phyloP scores from a whole-genome alignment of 2,329 filamentous ascomycete genomes.

The Metarhizium robertsii region DNA sequence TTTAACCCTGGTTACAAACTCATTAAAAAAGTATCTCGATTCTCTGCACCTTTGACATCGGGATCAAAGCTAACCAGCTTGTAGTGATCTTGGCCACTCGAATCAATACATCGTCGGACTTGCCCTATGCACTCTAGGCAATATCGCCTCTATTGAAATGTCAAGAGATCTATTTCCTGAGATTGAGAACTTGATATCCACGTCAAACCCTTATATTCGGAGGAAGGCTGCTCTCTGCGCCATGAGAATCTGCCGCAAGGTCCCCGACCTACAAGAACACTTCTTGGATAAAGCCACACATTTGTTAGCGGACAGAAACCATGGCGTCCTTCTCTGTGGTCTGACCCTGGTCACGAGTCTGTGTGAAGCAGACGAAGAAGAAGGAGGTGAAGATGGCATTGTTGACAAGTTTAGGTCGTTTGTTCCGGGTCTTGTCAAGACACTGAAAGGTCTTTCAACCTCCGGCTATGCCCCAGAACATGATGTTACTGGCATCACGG shows the following conservation, averaged over 20 bases:
- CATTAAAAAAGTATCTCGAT: conserved; percentile 72
- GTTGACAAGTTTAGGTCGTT: conserved; percentile 85
- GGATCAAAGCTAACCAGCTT: conserved; percentile 9
- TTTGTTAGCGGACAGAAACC: conserved; percentile 84
- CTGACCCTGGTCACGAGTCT: conserved; percentile 84
- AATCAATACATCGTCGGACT: conserved; percentile 98
- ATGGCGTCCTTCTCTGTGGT: conserved; percentile 88
- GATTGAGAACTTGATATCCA: conserved; percentile 84
- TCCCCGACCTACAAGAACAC: conserved; percentile 93
- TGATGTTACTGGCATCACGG: conserved; percentile 95
- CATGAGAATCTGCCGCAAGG: conserved; percentile 97
- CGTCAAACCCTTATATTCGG: conserved; percentile 95
- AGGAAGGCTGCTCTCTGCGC: conserved; percentile 97
- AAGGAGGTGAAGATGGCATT: conserved; percentile 81
- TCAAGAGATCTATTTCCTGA: conserved; percentile 93
- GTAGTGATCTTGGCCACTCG: conserved; percentile 86
- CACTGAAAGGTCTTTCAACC: conserved; percentile 82
- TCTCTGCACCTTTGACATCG: not conserved
- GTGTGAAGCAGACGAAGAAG: conserved; percentile 89
- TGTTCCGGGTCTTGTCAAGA: conserved; percentile 78
- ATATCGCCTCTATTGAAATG: conserved; percentile 98
- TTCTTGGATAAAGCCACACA: conserved; percentile 90
- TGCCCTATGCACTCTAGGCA: conserved; percentile 89
- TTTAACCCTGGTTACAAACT: conserved; percentile 93
- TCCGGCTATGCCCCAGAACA: conserved; percentile 97